These are phyloP conservation scores for Hemileccinum rubropunctum DNA, from an alignment of 768 basidiomycete genomes.

Conservation along the genomic window DNA sequence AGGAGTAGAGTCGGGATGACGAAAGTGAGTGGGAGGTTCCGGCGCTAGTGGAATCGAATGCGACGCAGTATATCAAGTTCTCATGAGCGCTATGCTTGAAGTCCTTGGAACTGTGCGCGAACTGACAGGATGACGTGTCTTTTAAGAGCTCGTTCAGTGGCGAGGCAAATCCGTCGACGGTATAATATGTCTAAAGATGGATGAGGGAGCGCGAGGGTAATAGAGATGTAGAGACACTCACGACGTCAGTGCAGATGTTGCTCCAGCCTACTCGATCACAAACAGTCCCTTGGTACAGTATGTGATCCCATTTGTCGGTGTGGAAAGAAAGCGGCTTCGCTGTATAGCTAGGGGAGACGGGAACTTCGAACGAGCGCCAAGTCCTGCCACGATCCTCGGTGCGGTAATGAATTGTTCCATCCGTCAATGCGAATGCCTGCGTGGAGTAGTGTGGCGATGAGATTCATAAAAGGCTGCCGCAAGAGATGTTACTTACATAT, in stretches of 20 bases:
- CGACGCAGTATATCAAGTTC: slow-evolving; percentile 88
- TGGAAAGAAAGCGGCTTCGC: slow-evolving; percentile 82
- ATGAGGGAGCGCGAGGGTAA: slow-evolving; percentile 7
- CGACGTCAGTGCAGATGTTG: slow-evolving; percentile 69
- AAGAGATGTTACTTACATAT: slow-evolving; percentile 46
- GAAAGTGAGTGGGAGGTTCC: slow-evolving; percentile 42
- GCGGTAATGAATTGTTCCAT: slow-evolving; percentile 75
- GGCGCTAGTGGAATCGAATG: slow-evolving; percentile 60
- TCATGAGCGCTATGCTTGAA: slow-evolving; percentile 75
- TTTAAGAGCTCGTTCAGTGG: slow-evolving; percentile 55
- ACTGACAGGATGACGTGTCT: slow-evolving; percentile 79
- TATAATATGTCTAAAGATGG: slow-evolving; percentile 75
- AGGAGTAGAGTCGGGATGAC: slow-evolving; percentile 75
- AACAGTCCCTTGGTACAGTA: slow-evolving; percentile 73
- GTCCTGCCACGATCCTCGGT: slow-evolving; percentile 85
- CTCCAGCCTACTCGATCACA: slow-evolving; percentile 60
- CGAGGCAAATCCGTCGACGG: slow-evolving; percentile 76
- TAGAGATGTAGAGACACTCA: slow-evolving; percentile 20
- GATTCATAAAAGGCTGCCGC: slow-evolving; percentile 1
- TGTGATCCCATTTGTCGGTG: slow-evolving; percentile 71
- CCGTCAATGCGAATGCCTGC: slow-evolving; percentile 86
- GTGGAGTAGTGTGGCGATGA: neutral
- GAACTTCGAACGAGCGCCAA: slow-evolving; percentile 81
- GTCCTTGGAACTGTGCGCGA: slow-evolving; percentile 82
- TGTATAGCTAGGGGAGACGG: slow-evolving; percentile 45